A percentile compares a stretch with the other conserved stretches of the same genome.
Evolutionary conservation across 2,329 filamentous ascomycete genomes (phyloP).

Genomic region (Zalaria obscura): DNA sequence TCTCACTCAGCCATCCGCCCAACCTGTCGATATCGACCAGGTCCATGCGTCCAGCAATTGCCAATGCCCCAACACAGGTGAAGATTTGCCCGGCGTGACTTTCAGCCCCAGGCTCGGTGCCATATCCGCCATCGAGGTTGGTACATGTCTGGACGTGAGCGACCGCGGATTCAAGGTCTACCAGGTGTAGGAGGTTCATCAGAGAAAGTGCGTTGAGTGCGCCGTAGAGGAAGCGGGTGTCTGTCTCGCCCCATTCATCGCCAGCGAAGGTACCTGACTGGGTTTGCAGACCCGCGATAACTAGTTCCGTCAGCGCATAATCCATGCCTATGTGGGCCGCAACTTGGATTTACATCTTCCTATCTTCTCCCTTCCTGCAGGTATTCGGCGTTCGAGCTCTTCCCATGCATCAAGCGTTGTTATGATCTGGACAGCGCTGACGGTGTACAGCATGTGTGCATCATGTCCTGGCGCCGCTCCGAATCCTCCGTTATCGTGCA

Average conservation of each 20-base stretch:
- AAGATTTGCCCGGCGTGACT: conserved; percentile 94
- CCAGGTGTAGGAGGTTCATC: conserved; percentile 54
- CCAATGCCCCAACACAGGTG: conserved; percentile 76
- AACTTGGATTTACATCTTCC: conserved; percentile 49
- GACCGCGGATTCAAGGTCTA: conserved; percentile 71
- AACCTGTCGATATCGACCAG: conserved; percentile 66
- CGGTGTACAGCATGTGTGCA: conserved; percentile 89
- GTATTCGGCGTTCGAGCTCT: conserved; percentile 59
- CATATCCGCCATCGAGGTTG: conserved; percentile 93
- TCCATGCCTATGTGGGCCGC: not conserved
- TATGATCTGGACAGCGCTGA: conserved; percentile 87
- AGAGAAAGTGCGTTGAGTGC: conserved; percentile 83
- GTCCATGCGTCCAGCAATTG: conserved; percentile 71
- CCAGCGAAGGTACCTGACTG: conserved; percentile 77
- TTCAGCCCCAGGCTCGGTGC: conserved; percentile 77
- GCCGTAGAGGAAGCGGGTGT: conserved; percentile 87
- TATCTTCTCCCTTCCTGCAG: conserved; percentile 55
- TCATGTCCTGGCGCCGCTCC: conserved; percentile 90
- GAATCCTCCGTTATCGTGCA: conserved; percentile 80
- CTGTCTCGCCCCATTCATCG: conserved; percentile 92
- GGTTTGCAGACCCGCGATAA: conserved; percentile 70
- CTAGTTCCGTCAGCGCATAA: conserved; percentile 29
- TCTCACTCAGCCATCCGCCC: conserved; percentile 82
- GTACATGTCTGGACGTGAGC: conserved; percentile 66
- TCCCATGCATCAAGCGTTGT: conserved; percentile 73